A percentile compares a stretch with the other conserved stretches of the same genome.
Conservation (phyloP, 1,284 basidiomycete genomes). For the Cutaneotrichosporon mucoides region DNA sequence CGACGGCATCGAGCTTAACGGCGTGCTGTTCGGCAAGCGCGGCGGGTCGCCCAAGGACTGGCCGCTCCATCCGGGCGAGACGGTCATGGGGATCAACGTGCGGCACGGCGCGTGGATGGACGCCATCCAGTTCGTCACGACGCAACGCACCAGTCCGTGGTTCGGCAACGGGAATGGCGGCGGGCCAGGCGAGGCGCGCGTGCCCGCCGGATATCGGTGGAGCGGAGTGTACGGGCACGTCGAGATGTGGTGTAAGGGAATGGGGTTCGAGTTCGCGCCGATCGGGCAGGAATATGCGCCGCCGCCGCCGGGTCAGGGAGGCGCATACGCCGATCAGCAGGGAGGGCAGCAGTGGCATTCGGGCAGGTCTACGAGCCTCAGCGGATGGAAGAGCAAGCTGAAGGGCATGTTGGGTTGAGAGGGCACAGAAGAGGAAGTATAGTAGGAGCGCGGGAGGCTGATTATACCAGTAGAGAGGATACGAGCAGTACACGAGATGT, state of each 20-base stretch:
- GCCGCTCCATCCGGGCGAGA: slow-evolving; percentile 4
- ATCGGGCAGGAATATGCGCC: neutral
- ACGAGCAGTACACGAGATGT: too few species aligned
- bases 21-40: slow-evolving; percentile 7
- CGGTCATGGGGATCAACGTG: slow-evolving; percentile 12
- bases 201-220: slow-evolving; percentile 5
- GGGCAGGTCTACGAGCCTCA: too few species aligned
- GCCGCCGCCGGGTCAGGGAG: neutral
- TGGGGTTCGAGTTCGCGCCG: slow-evolving; percentile 9
- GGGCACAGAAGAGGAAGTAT: too few species aligned
- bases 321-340: too few species aligned
- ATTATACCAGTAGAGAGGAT: too few species aligned
- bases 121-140: slow-evolving; percentile 16
- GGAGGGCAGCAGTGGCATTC: too few species aligned
- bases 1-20: slow-evolving; percentile 10
- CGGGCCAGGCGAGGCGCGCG: slow-evolving; percentile 6
- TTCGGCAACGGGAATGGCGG: slow-evolving; percentile 9
- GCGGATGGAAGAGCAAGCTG: too few species aligned
- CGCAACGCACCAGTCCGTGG: slow-evolving; percentile 6
- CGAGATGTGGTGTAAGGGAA: slow-evolving; percentile 1
- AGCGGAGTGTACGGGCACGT: slow-evolving; percentile 3
- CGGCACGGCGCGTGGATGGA: slow-evolving; percentile 14
- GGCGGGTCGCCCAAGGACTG: slow-evolving; percentile 6
- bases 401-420: too few species aligned
- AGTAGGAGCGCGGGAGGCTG: too few species aligned